Evolutionary conservation across 140 eudicot species (phyloP).

Genomic region (Cichorium intybus): DNA sequence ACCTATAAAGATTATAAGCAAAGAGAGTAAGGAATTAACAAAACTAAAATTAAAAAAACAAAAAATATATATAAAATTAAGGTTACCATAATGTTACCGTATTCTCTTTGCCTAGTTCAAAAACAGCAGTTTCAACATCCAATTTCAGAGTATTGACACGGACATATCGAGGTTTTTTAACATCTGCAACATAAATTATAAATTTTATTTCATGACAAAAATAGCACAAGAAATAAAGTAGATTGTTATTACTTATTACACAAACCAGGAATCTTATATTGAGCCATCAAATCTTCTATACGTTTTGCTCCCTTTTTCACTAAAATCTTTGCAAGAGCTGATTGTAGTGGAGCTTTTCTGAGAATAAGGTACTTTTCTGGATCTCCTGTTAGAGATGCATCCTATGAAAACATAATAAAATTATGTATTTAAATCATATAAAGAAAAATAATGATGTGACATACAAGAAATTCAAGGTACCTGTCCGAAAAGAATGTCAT

Average conservation of each 20-base stretch:
- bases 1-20: conserved; percentile 48
- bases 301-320: conserved; percentile 60
- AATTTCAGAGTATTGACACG: conserved; percentile 93
- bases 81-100: conserved; percentile 60
- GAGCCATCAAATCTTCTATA: conserved; percentile 60
- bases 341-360: conserved; percentile 54
- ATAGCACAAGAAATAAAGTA: neutral
- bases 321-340: conserved; percentile 77
- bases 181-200: conserved; percentile 44
- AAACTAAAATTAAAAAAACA: neutral
- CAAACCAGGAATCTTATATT: conserved; percentile 60
- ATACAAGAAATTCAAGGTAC: conserved; percentile 31
- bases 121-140: conserved; percentile 56
- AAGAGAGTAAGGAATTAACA: conserved; percentile 11
- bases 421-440: conserved; percentile 16
- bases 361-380: conserved; percentile 87
- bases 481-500: conserved; percentile 95
- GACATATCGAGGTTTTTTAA: conserved; percentile 83
- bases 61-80: conserved; percentile 5
- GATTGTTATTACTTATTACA: neutral
- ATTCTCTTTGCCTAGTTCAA: conserved; percentile 53
- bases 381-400: conserved; percentile 66
- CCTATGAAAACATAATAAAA: conserved; percentile 40
- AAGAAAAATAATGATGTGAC: conserved; percentile 8
- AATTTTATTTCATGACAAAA: neutral